Base-by-base conservation (phyloP, 192 early-diverging fungal genomes). In the Funneliformis mosseae region DNA sequence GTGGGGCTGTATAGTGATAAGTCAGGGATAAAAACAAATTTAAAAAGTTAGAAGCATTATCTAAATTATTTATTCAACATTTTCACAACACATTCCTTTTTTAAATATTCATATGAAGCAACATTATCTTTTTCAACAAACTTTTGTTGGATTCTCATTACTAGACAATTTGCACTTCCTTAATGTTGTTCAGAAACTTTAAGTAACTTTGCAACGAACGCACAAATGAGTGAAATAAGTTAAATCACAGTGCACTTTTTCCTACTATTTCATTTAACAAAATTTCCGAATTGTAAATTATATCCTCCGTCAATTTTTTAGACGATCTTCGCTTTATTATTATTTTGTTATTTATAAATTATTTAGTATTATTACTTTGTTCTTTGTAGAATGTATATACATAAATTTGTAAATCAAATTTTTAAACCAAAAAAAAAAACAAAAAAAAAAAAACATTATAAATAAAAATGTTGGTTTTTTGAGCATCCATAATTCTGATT, bases 281-380 rank as follows among this genome's bases (percentile, higher is more conserved):
- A 70, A 70, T n/a, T 42, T 70, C 68, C 68, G 68, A 21, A 16
- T 70, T 70, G 68, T 70, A 70, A 70, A 70, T 70, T 70, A 70
- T 45, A 41, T 10, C 39, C 6, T 33, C 39, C 68, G 68, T 70
- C 21, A 43, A 42, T n/a, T n/a, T 43, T 42, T 33, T 33, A 70
- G 66, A 42, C 21, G 68, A n/a, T n/a, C 33, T 70, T 70, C 18
- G 21, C 38, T n/a, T 25, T 43, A 21, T 41, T 70, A 41, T 70
- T 69, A 21, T 42, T 69, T 21, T 69, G 18, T 70, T n/a, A 42
- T 70, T 42, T 70, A n/a, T 70, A 8, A 42, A 33, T 66, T 33
- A 25, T 27, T 66, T 18, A 55, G 50, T 66, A n/a, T 41, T 21
- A 39, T 70, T 21, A n/a, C 7, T 70, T 33, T 16, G 68, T 2